A percentile compares a stretch with the other conserved stretches of the same genome.
These are phyloP conservation scores for Apiotrichum mycotoxinovorans DNA, from an alignment of 1,284 basidiomycete genomes.

Conservation along the genomic window DNA sequence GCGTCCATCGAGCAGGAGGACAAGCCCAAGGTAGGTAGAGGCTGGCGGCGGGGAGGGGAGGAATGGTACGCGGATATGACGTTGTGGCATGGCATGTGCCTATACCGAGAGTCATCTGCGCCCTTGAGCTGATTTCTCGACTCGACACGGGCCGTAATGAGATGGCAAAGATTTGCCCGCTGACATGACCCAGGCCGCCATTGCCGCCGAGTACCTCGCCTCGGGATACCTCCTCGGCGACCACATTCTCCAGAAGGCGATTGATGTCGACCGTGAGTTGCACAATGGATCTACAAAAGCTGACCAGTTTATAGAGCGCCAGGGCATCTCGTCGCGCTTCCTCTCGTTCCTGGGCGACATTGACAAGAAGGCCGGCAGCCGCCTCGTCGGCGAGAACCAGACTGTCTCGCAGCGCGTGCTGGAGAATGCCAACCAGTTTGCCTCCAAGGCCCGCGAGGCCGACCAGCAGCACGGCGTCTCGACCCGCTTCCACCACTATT, in stretches of 20 bases:
- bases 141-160: background rate
- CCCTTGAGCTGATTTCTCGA: too few species aligned
- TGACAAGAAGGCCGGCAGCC: slow-evolving; percentile 65
- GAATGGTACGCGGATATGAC: background rate
- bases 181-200: slow-evolving; percentile 48
- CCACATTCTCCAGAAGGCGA: slow-evolving; percentile 72
- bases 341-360: slow-evolving; percentile 68
- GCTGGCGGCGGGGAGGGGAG: too few species aligned
- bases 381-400: slow-evolving; percentile 51
- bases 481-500: slow-evolving; percentile 71
- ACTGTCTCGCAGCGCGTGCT: slow-evolving; percentile 71
- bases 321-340: slow-evolving; percentile 83
- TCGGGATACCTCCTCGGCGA: slow-evolving; percentile 80
- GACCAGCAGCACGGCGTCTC: slow-evolving; percentile 76
- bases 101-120: too few species aligned
- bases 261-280: slow-evolving; percentile 74
- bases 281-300: background rate
- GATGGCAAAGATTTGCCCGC: background rate
- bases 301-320: slow-evolving; percentile 59
- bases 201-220: slow-evolving; percentile 80
- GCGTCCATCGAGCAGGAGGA: slow-evolving; percentile 49
- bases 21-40: slow-evolving; percentile 48
- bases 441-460: slow-evolving; percentile 64
- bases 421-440: slow-evolving; percentile 55
- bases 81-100: background rate